Base-by-base conservation (phyloP, 116 monocot species). In the Papilionanthe hybrid region DNA sequence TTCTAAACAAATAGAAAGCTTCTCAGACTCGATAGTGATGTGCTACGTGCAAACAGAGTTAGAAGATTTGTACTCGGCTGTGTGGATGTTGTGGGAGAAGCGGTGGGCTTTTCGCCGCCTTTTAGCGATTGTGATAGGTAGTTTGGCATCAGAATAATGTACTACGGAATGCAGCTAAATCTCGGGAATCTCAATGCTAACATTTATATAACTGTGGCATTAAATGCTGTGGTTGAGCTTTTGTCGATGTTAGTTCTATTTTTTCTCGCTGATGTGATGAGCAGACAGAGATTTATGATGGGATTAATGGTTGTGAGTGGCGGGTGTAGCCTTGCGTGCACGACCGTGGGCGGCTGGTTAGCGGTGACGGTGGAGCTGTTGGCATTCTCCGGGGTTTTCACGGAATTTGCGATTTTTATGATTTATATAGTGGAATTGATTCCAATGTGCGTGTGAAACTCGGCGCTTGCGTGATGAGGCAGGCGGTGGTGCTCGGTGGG, bases 381-480 rank as follows among this genome's bases (percentile, higher is more conserved):
- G 0, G 91, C 89, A 22, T 93, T 93, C 82, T 91, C 91, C 89
- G 88, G 93, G 23, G 91, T 86, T 2, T 95, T 89, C 10, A 76
- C 82, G 67, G 88, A 89, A 1, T 93, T 74, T 47, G 85, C 84
- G 13, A 79, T 90, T 11, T 67, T 91, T 17, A 88, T 91, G 75
- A 82, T 95, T 29, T 93, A 95, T 63, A 84, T 84, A 15, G 90
- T 91, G 11, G 95, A 95, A 79, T 45, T 95, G 77, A 93, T 95
- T 58, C 93, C 91, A 49, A 91, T 93, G 0, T 91, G 91, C 28
- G 95, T 95, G 78, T 84, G 95, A 83, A 95, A 91, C 84, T 88
- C 93, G 13, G 89, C 95, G 0, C 84, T 93, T 23, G 91, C 91
- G 20, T 90, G 91, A 56, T 91, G 48, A 76, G 93, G 72, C 89